Percentiles rank a stretch among this genome's conserved stretches.
Conservation (phyloP, 192 early-diverging fungal genomes). For the Thamnidium elegans region DNA sequence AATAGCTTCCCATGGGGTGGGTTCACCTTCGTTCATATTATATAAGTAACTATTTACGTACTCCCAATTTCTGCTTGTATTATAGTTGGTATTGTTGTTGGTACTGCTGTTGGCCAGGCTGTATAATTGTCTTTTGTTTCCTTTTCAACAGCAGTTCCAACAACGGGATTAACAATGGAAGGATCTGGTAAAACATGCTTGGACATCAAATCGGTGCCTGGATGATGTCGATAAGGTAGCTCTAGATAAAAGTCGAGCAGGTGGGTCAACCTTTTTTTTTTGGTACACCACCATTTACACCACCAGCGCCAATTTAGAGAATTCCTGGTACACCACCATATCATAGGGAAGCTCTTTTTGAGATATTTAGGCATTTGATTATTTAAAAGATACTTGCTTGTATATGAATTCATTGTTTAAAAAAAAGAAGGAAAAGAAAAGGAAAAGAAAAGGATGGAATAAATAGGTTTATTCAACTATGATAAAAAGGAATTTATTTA, state of each 20-base stretch:
- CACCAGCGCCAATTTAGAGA: too few species aligned
- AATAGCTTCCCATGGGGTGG: not conserved
- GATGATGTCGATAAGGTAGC: not conserved
- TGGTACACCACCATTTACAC: too few species aligned
- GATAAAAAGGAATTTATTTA: too few species aligned
- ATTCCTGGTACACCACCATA: too few species aligned
- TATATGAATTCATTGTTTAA: too few species aligned
- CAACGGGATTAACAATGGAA: not conserved
- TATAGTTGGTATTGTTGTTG: not conserved
- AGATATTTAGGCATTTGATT: too few species aligned
- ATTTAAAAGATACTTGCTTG: too few species aligned
- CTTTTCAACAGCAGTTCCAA: not conserved
- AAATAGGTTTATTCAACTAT: too few species aligned
- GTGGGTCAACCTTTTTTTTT: not conserved
- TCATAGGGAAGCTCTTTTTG: too few species aligned
- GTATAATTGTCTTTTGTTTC: not conserved
- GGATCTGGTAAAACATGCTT: not conserved
- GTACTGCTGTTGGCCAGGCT: not conserved
- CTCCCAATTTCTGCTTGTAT: not conserved
- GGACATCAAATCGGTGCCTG: slow-evolving; percentile 5
- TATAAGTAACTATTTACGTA: not conserved
- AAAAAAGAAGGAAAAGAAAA: too few species aligned
- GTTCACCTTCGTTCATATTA: not conserved
- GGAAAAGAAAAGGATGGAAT: too few species aligned
- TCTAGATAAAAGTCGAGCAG: not conserved